phyloP scores from a whole-genome alignment of 2,329 filamentous ascomycete species.

The Fusarium miscanthi region DNA sequence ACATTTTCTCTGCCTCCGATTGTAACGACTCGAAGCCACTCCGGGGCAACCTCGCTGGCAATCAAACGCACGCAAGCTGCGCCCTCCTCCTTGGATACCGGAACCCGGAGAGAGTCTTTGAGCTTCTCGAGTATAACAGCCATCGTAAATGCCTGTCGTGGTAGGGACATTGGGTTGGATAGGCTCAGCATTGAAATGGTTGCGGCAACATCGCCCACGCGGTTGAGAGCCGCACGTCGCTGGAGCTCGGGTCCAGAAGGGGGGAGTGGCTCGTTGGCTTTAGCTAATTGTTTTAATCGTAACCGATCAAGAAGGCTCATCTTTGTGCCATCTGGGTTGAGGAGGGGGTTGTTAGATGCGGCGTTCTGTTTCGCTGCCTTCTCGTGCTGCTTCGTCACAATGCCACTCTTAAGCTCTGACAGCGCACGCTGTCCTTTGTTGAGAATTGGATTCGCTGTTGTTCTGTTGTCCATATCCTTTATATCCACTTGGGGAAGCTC shows the following conservation, averaged over 20 bases:
- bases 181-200: constrained; percentile 75
- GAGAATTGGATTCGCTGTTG: constrained; percentile 66
- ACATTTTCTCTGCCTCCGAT: constrained; percentile 67
- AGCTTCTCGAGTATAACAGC: constrained; percentile 71
- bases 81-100: constrained; percentile 65
- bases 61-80: constrained; percentile 62
- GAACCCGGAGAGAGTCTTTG: constrained; percentile 71
- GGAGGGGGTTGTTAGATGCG: constrained; percentile 46
- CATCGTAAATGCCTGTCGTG: constrained; percentile 74
- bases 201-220: constrained; percentile 74
- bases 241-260: constrained; percentile 67
- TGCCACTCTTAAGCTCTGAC: constrained; percentile 73
- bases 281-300: constrained; percentile 74
- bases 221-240: constrained; percentile 73
- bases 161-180: constrained; percentile 60
- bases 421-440: constrained; percentile 76
- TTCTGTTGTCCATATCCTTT: constrained; percentile 45
- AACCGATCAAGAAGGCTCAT: constrained; percentile 81
- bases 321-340: constrained; percentile 60
- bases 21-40: constrained; percentile 65
- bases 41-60: constrained; percentile 65
- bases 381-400: constrained; percentile 64
- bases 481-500: constrained; percentile 54
- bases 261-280: constrained; percentile 66
- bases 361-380: constrained; percentile 53